Conservation (phyloP, 768 basidiomycete genomes). For the Dentipellis sp. region DNA sequence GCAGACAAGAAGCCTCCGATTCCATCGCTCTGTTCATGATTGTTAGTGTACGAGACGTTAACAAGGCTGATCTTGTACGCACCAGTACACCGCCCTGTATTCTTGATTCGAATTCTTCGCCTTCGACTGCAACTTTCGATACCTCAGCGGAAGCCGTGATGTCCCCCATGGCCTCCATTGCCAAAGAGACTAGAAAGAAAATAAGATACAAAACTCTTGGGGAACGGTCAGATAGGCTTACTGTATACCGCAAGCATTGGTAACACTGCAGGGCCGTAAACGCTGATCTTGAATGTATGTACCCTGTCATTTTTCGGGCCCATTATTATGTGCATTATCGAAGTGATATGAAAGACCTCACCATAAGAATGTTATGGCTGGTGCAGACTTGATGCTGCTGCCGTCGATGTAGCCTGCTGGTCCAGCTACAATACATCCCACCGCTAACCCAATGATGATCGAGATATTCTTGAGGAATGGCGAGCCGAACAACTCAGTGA, state of each 20-base stretch:
- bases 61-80: slow-evolving; percentile 9
- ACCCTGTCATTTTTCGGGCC: slow-evolving; percentile 34
- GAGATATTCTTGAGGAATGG: slow-evolving; percentile 80
- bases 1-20: slow-evolving; percentile 72
- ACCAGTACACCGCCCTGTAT: slow-evolving; percentile 79
- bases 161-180: slow-evolving; percentile 84
- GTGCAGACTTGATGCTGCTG: slow-evolving; percentile 53
- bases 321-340: background rate
- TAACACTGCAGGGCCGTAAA: slow-evolving; percentile 64
- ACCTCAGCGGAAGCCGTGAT: slow-evolving; percentile 79
- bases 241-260: slow-evolving; percentile 55
- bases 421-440: slow-evolving; percentile 78
- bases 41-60: background rate
- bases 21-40: slow-evolving; percentile 51
- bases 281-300: slow-evolving; percentile 63
- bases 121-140: slow-evolving; percentile 63
- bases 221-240: slow-evolving; percentile 18
- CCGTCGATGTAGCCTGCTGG: slow-evolving; percentile 71
- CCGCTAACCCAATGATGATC: slow-evolving; percentile 63
- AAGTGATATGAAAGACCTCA: slow-evolving; percentile 13
- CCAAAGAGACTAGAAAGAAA: slow-evolving; percentile 43
- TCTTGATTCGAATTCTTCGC: slow-evolving; percentile 68
- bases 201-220: background rate
- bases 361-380: slow-evolving; percentile 80
- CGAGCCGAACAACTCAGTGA: slow-evolving; percentile 76